Evolutionary conservation across 2,329 filamentous ascomycete species (phyloP).

Genomic region (Talaromyces marneffei): DNA sequence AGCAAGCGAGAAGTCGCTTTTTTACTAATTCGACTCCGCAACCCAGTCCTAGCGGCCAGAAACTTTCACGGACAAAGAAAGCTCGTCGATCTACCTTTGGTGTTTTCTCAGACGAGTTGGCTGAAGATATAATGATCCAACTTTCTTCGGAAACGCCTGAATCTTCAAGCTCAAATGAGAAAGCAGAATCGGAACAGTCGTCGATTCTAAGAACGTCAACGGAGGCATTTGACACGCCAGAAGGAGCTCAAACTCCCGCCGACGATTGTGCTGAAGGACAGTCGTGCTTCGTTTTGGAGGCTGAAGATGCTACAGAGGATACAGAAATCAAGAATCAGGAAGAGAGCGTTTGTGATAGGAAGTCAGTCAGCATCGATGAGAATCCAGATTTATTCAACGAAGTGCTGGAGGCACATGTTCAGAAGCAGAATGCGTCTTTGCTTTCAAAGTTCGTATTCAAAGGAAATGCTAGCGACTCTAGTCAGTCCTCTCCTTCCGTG

Average conservation of each 20-base stretch:
- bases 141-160: slow-evolving; percentile 33
- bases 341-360: not conserved
- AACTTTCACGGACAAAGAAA: slow-evolving; percentile 34
- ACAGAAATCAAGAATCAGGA: not conserved
- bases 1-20: slow-evolving; percentile 43
- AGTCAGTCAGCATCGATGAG: slow-evolving; percentile 16
- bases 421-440: slow-evolving; percentile 31
- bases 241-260: not conserved
- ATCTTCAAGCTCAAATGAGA: slow-evolving; percentile 4
- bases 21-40: slow-evolving; percentile 34
- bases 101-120: slow-evolving; percentile 50
- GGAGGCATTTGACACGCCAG: not conserved
- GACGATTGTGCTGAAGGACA: not conserved
- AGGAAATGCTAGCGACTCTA: slow-evolving; percentile 6
- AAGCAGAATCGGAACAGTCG: not conserved
- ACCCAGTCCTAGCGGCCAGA: slow-evolving; percentile 36
- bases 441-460: slow-evolving; percentile 34
- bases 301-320: not conserved
- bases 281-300: not conserved
- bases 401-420: slow-evolving; percentile 33
- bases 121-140: slow-evolving; percentile 46
- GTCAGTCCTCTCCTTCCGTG: not conserved
- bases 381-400: slow-evolving; percentile 26
- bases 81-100: slow-evolving; percentile 41
- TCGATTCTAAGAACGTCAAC: not conserved